Conservation (phyloP, 2,329 filamentous ascomycete genomes). For the Aureobasidium sp. region DNA sequence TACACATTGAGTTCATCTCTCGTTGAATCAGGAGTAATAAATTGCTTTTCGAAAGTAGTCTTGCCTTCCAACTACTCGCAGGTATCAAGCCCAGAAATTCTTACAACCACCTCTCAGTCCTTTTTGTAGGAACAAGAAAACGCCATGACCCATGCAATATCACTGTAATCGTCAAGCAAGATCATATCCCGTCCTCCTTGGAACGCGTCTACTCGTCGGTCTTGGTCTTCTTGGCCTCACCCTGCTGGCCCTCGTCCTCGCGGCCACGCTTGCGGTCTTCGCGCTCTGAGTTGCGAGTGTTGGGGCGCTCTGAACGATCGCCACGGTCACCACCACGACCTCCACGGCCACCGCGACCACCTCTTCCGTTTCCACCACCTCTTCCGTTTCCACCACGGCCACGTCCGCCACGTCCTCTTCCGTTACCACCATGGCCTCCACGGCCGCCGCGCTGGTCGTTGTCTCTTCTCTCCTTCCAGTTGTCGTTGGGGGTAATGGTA, state of each 20-base stretch:
- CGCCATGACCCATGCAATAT: slow-evolving; percentile 12
- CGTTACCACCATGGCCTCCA: neutral
- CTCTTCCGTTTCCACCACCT: slow-evolving; percentile 5
- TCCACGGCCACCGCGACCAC: slow-evolving; percentile 15
- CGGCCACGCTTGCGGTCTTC: slow-evolving; percentile 7
- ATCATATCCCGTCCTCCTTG: neutral
- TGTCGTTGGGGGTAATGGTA: slow-evolving; percentile 2
- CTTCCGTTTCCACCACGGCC: slow-evolving; percentile 3
- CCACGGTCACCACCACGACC: slow-evolving; percentile 13
- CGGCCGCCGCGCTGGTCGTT: slow-evolving; percentile 10
- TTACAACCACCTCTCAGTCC: slow-evolving; percentile 2
- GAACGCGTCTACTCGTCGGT: slow-evolving; percentile 10
- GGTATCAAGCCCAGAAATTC: neutral
- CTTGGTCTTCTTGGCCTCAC: slow-evolving; percentile 18
- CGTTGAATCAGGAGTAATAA: neutral
- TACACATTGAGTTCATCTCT: too few relatives aligned
- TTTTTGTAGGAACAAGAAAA: neutral
- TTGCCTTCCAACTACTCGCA: neutral
- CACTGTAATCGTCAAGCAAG: slow-evolving; percentile 8
- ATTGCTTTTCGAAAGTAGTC: slow-evolving; percentile 2
- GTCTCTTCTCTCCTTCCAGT: slow-evolving; percentile 6
- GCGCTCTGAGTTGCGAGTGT: too few relatives aligned
- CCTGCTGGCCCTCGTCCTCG: slow-evolving; percentile 10
- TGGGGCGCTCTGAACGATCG: too few relatives aligned
- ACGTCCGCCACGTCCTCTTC: neutral